Base-by-base conservation (phyloP, 805 yeast genomes). In the Tetrapisispora namnaoensis region DNA sequence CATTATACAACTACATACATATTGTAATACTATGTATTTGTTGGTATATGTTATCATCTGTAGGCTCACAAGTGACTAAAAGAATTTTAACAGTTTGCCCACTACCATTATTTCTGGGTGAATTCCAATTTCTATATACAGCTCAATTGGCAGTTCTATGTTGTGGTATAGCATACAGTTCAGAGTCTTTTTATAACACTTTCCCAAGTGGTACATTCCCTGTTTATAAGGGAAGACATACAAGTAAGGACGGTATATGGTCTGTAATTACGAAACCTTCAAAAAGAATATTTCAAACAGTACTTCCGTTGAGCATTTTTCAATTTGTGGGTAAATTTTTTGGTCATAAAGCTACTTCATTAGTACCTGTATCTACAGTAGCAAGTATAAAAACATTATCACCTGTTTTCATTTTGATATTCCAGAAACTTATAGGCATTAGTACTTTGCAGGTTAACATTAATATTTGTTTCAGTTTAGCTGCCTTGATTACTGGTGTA, bases 361-460 rank as follows among this genome's bases (percentile, higher is more conserved):
- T 78, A 39, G 80, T 82, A 7, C 80, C 86, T 0, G 75, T 82
- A 14, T 82, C 87, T 0, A 79, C 88, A 0, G 85, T 82, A 1
- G 80, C 86, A 1, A 80, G 85, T 49, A 73, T 83, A n/a, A 76
- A 82, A 64, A 81, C 87, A 0, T 62, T 83, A 22, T 76, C 84
- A 2, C 89, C 89, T 0, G 62, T 82, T 41, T 65, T 82, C 21
- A 75, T 82, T 32, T 80, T 82, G 1, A 41, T 71, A 0, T 76
- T 82, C 2, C 83, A 82, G 59, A 69, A 81, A 51, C 10, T 75
- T 1, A 22, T 70, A 17, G 54, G 51, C 11, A 48, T 61, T 7
- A 52, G 49, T 20, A 59, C 54, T n/a, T 37, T 61, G 30, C 48
- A 52, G 22, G 16, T 54, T 11, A 49, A 50, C 9, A 20, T 37